Evolutionary conservation across 169 alveolate species (phyloP).

Genomic region (Eimeria brunetti): DNA sequence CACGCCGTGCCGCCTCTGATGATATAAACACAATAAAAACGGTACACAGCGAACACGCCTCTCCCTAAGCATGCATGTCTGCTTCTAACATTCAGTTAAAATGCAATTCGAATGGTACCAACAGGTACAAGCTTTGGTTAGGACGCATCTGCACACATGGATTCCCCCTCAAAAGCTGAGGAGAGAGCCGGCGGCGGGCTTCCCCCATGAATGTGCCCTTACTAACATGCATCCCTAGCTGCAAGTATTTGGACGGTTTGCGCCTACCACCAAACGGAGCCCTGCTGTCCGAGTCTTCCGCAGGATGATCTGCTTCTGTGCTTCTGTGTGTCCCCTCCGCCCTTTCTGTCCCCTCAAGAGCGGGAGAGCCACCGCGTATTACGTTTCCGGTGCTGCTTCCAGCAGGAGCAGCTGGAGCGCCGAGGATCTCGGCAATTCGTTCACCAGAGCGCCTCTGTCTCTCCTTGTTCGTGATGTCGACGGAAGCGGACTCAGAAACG

Average conservation of each 20-base stretch:
- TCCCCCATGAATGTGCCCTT: neutral
- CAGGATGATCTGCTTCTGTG: neutral
- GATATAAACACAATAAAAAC: neutral
- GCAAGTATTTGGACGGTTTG: neutral
- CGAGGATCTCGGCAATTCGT: constrained; percentile 11
- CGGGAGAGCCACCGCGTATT: neutral
- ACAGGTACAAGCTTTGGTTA: neutral
- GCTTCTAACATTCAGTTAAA: neutral
- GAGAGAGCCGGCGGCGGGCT: neutral
- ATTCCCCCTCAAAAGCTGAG: neutral
- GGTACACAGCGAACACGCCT: neutral
- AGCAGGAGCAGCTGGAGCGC: constrained; percentile 1
- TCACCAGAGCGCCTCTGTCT: neutral
- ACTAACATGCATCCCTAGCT: neutral
- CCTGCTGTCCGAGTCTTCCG: neutral
- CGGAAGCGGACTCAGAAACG: constrained; percentile 9
- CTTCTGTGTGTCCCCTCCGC: neutral
- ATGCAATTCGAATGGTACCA: neutral
- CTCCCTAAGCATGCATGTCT: neutral
- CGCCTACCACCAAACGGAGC: neutral
- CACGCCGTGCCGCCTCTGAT: constrained; percentile 43
- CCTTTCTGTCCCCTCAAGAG: neutral
- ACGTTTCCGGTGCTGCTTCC: neutral
- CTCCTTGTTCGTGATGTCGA: neutral
- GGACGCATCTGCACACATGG: neutral